Evolutionary conservation across 2,329 filamentous ascomycete genomes (phyloP).

Genomic region (Xenoacremonium recifei): DNA sequence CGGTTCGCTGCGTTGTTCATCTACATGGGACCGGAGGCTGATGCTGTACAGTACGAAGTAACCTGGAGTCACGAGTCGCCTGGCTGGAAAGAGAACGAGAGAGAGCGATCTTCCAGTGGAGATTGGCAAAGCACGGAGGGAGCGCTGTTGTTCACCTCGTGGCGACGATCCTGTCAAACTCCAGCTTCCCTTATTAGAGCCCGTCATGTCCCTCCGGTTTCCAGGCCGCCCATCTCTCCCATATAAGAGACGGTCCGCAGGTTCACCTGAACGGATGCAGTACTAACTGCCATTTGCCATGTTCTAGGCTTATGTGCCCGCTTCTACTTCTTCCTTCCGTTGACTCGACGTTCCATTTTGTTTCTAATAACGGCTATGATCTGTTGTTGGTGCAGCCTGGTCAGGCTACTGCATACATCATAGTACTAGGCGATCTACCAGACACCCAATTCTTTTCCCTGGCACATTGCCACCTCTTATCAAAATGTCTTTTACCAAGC

Average conservation of each 20-base stretch:
- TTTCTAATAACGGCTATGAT: constrained; percentile 20
- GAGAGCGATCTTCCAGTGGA: no score
- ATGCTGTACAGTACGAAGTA: background rate
- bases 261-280: background rate
- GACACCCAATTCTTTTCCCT: background rate
- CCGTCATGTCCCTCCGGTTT: background rate
- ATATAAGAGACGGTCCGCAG: background rate
- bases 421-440: constrained; percentile 20
- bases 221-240: background rate
- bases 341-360: background rate
- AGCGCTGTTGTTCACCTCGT: constrained; percentile 13
- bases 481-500: constrained; percentile 21
- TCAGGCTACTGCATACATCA: constrained; percentile 22
- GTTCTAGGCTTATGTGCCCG: no score
- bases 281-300: background rate
- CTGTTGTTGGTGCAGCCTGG: constrained; percentile 19
- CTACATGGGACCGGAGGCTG: no score
- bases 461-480: constrained; percentile 1
- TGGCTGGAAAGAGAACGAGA: constrained; percentile 3
- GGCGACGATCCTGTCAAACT: constrained; percentile 15
- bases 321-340: background rate
- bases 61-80: constrained; percentile 11
- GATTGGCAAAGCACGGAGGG: no score
- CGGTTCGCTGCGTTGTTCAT: background rate
- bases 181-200: background rate